Base-by-base conservation (phyloP, 306 rosid species). In the Glycine tomentella region DNA sequence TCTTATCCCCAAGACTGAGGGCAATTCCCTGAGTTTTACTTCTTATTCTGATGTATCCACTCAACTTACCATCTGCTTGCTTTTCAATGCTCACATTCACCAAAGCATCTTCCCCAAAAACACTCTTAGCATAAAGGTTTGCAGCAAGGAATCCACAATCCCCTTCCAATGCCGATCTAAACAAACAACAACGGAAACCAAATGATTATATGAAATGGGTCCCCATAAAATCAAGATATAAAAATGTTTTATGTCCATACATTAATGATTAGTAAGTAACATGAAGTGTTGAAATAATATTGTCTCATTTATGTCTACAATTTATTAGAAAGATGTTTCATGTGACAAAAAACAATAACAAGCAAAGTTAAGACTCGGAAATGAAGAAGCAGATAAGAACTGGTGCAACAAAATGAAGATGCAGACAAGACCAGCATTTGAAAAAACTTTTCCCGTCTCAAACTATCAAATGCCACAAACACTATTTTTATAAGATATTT, bases 11-110 rank as follows among this genome's bases (percentile, higher is more conserved):
- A 8, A 96, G 98, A 86, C 98, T 93, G 40, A 96, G 93, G 69
- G 98, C 99, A 77, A 96, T 96, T 67, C 99, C 99, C 83, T 96
- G 99, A 70, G 99, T 96, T 87, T 96, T 96, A 88, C 99, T 96
- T 88, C 99, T 93, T 84, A 96, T 96, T 86, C 99, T 89, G 86
- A 96, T 96, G 88, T 92, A 96, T 66, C 99, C 99, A 75, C 92
- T 87, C 77, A 96, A 91, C 90, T 96, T 96, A 53, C 87, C 92
- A 59, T 96, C 99, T 46, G 81, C 52, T 87, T 92, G 98, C 81
- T 93, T 96, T 88, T 96, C 99, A 38, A 96, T 83, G 84, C 99
- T 96, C 87, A 96, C 84, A 84, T 96, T 96, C 81, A 93, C 99
- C 83, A 96, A 72, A 52, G 99, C 99, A 84, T 96, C 99, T 85